phyloP scores from a whole-genome alignment of 345 rosid genomes.

The Brassica incana region DNA sequence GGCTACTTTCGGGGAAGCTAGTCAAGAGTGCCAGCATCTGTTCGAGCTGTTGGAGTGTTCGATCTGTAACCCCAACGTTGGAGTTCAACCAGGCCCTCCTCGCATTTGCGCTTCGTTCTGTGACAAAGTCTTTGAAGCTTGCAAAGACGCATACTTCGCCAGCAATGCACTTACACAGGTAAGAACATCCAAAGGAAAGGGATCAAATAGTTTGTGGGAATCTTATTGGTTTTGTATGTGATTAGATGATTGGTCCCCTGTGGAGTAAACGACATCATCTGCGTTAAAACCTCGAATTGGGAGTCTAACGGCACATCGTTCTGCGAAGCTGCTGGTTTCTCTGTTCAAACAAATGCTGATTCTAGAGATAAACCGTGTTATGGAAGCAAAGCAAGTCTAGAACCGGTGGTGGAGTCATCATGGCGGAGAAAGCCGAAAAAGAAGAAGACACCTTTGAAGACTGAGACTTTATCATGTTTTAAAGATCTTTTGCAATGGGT shows the following conservation, averaged over 20 bases:
- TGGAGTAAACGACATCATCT: conserved; percentile 65
- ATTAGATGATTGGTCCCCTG: conserved; percentile 48
- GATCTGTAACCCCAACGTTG: conserved; percentile 83
- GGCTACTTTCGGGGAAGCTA: conserved; percentile 83
- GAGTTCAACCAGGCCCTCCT: conserved; percentile 86
- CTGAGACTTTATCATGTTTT: conserved; percentile 39
- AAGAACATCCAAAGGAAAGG: neutral
- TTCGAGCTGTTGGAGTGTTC: conserved; percentile 96
- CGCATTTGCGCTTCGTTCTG: conserved; percentile 76
- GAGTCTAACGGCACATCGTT: conserved; percentile 82
- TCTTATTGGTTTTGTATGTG: neutral
- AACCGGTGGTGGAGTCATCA: conserved; percentile 78
- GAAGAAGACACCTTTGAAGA: conserved; percentile 20
- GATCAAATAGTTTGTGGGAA: neutral
- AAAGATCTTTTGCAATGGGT: conserved; percentile 44
- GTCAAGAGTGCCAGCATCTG: conserved; percentile 66
- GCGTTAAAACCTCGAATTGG: conserved; percentile 81
- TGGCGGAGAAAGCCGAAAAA: conserved; percentile 41
- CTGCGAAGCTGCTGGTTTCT: conserved; percentile 81
- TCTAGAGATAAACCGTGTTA: conserved; percentile 66
- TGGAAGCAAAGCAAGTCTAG: conserved; percentile 79
- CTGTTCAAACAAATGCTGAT: conserved; percentile 47
- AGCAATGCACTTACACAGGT: conserved; percentile 72
- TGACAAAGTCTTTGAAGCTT: conserved; percentile 72
- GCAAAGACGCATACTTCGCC: conserved; percentile 82